Evolutionary conservation across 202 grass and related monocot species (phyloP).

Genomic region (Sporobolus alterniflorus): DNA sequence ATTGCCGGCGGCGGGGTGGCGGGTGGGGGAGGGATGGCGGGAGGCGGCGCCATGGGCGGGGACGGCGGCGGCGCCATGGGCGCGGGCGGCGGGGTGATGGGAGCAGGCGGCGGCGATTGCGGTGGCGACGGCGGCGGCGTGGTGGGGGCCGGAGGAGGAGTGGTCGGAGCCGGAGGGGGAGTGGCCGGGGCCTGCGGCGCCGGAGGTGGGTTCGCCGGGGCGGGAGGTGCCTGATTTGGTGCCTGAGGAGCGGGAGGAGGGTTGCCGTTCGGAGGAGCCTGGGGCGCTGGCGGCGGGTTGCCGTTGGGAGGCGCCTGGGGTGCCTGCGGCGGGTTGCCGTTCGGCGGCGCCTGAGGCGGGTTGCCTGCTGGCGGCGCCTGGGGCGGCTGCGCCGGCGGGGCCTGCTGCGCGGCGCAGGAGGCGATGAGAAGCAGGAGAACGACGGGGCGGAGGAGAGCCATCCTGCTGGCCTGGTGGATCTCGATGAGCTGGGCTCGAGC

Average conservation of each 20-base stretch:
- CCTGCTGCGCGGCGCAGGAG: constrained; percentile 70
- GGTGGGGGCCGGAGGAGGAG: constrained; percentile 19
- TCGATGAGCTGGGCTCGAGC: constrained; percentile 13
- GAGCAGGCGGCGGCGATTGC: neutral
- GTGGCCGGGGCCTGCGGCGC: constrained; percentile 11
- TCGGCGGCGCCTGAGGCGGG: constrained; percentile 37
- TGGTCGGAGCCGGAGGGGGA: constrained; percentile 24
- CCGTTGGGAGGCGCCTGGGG: constrained; percentile 42
- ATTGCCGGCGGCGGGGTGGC: neutral
- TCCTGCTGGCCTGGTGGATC: neutral
- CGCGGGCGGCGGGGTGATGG: constrained; percentile 40
- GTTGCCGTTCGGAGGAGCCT: neutral
- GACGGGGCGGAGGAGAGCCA: constrained; percentile 44
- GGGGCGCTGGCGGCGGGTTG: constrained; percentile 38
- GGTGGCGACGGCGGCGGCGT: constrained; percentile 45
- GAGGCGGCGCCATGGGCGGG: constrained; percentile 31
- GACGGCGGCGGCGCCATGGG: constrained; percentile 38
- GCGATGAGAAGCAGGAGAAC: constrained; percentile 63
- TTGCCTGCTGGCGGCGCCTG: constrained; percentile 42
- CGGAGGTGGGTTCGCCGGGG: constrained; percentile 2
- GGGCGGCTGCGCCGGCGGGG: constrained; percentile 36
- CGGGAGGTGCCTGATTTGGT: constrained; percentile 25
- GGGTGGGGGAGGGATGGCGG: neutral
- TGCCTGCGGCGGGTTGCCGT: constrained; percentile 37
- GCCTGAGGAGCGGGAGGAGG: constrained; percentile 42